Evolutionary conservation across 306 rosid genomes (phyloP), one percentile per base, ranked within the genome.

Genomic region (Trichosanthes cucumerina): DNA sequence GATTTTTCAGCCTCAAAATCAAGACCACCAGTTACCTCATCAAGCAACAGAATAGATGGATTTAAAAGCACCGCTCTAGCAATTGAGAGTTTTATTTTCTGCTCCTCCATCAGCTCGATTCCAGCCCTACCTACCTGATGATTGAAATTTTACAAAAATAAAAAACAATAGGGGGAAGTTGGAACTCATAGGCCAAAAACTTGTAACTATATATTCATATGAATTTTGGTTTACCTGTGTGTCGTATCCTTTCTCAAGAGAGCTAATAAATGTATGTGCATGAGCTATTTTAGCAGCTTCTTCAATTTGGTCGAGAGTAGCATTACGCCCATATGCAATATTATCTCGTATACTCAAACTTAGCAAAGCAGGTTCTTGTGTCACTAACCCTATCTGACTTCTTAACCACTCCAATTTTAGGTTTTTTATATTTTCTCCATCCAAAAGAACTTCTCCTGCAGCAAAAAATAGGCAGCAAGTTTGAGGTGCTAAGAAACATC

Each of bases 371-470:
- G 99, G 99, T 84, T 91, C 99, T 90, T 96, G 99, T 23, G 99
- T 96, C 43, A 96, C 99, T 75, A 96, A 85, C 84, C 98, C 99
- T 71, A 96, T 96, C 84, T 96, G 99, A 85, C 97, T 96, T 85
- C 99, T 85, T 52, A 96, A 85, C 99, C 98, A 92, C 86, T 96
- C 98, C 83, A 96, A 84, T 86, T 88, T 91, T 86, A 92, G 77
- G 90, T 90, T 92, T 83, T 91, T 96, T 34, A 96, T 96, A 84
- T 96, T 96, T 83, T 96, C 99, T 78, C 99, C 99, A 82, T 96
- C 99, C 86, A 96, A 90, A 84, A 96, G 99, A 88, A 96, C 99
- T 86, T 96, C 99, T 80, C 99, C 99, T 96, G 96, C 89, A 92
- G 62, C 71, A 79, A 64, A 33, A 79, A 69, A 65, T 16, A 66